phyloP scores from a whole-genome alignment of 169 alveolate species.

The Eimeria necatrix region DNA sequence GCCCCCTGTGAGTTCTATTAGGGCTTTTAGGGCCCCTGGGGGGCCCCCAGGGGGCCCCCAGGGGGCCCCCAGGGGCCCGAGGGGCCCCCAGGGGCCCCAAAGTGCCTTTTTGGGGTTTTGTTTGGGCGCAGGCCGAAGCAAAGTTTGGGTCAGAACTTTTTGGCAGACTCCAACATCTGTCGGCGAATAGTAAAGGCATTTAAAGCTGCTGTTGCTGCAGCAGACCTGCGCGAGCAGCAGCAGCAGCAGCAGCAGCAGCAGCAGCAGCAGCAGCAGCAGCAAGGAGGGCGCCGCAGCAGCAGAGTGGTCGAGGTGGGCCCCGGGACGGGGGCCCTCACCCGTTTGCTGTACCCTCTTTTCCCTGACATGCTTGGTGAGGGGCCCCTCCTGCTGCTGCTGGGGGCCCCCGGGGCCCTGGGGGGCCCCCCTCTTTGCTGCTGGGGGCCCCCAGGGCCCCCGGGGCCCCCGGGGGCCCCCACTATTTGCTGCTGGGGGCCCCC shows the following conservation, averaged over 20 bases:
- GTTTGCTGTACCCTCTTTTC: conserved; percentile 85
- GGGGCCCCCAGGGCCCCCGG: background rate
- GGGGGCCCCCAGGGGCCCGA: background rate
- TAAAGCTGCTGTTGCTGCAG: conserved; percentile 16
- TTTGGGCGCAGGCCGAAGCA: conserved; percentile 87
- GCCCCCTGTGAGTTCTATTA: too few species aligned
- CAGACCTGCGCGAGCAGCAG: conserved; percentile 8
- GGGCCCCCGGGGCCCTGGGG: conserved; percentile 7
- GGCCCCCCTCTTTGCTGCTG: conserved; percentile 11
- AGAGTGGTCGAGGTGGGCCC: conserved; percentile 91
- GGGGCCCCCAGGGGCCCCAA: conserved; percentile 18
- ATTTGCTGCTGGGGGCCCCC: too few species aligned
- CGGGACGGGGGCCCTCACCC: conserved; percentile 91
- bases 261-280: background rate
- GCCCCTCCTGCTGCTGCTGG: background rate
- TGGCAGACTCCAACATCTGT: conserved; percentile 88
- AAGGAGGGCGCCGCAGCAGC: conserved; percentile 75
- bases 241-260: background rate
- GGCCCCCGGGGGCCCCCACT: conserved; percentile 29
- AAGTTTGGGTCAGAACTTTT: conserved; percentile 91
- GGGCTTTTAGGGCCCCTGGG: too few species aligned
- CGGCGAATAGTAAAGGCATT: conserved; percentile 81
- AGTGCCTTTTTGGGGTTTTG: background rate
- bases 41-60: background rate
- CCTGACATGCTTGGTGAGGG: conserved; percentile 87